phyloP scores from a whole-genome alignment of 2,329 filamentous ascomycete species.

The Diaporthe sp. region DNA sequence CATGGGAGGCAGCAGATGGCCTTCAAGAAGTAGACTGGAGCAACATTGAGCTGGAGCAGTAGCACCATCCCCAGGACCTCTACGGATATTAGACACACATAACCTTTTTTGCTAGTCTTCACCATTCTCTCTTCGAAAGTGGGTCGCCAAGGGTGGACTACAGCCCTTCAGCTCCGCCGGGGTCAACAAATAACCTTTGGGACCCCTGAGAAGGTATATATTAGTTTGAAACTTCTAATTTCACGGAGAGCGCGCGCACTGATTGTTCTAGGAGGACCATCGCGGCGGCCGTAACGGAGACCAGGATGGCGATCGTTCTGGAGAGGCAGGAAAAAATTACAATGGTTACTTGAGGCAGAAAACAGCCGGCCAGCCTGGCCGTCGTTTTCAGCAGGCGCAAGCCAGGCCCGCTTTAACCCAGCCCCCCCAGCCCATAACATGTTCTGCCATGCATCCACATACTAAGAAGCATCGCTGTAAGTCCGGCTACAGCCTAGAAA shows the following conservation, averaged over 20 bases:
- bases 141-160: neutral
- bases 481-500: neutral
- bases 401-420: neutral
- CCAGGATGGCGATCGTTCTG: neutral
- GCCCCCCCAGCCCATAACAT: neutral
- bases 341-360: neutral
- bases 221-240: neutral
- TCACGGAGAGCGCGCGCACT: neutral
- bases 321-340: neutral
- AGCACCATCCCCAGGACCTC: neutral
- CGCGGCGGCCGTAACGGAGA: neutral
- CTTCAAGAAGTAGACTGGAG: neutral
- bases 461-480: too few relatives aligned
- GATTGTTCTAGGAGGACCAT: neutral
- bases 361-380: neutral
- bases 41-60: neutral
- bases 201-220: neutral
- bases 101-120: too few relatives aligned
- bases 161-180: neutral
- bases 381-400: neutral
- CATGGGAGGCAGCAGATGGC: neutral
- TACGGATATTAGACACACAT: neutral
- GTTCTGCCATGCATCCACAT: neutral
- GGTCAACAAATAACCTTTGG: neutral
- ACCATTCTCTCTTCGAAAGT: too few relatives aligned